Base-by-base conservation (phyloP, 1,284 basidiomycete species). In the Fomes fomentarius region DNA sequence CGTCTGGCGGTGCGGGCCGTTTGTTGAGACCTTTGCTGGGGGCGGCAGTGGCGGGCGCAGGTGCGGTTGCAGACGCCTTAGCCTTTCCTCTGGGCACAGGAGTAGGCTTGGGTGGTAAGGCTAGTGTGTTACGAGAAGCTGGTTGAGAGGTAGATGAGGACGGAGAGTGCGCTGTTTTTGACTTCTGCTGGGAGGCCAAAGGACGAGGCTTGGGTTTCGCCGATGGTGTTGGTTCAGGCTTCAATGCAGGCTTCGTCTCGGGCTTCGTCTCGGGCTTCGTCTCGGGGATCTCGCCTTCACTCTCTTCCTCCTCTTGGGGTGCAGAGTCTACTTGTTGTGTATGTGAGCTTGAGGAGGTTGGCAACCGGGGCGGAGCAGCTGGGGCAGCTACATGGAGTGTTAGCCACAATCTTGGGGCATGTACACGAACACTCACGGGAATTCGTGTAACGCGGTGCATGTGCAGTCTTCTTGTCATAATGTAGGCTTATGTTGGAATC, bases 401-500 rank as follows among this genome's bases (percentile, higher is more conserved):
- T 22, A 49, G 22, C 33, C 30, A 22, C 30, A 31, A 26, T 44
- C n/a, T 5, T 14, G 24, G 17, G 17, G 15, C 11, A 19, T 6
- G 40, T n/a, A 46, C 44, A 42, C 25, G 51, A 39, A 60, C 69
- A 85, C 53, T 46, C 43, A 54, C 83, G 75, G 40, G 82, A 78
- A 42, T 70, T 72, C 8, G 69, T 63, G 39, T 73, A 66, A n/a
- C 72, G 73, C 24, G 73, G 68, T 35, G 72, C 61, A 54, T 66
- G 63, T 6, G 69, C 62, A 6, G 67, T 71, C 61, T 79, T 81
- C 37, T 77, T 72, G 38, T 83, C 80, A 64, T 81, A 80, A 43
- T 69, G 77, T 8, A 91, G 74, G 17, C 67, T 75, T 38, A 89
- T 72, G 50, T 73, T 76, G 4, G 87, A 84, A 56, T 91, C 89